A percentile compares a stretch with the other conserved stretches of the same genome.
Conservation (phyloP, 805 yeast genomes). For the Pichia rugopelliculosa region DNA sequence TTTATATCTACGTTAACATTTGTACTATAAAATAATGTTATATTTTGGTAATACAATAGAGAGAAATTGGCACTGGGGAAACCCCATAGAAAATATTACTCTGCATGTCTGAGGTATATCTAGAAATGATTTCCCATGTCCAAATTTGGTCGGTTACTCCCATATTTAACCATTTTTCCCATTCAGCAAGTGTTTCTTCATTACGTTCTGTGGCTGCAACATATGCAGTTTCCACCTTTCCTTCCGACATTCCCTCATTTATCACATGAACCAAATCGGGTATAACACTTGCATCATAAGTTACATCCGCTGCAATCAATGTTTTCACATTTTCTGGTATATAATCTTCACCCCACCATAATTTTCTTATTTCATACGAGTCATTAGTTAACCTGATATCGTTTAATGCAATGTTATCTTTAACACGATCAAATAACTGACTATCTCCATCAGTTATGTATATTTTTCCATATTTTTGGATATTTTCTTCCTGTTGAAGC, state of each 20-base stretch:
- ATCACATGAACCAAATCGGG: conserved; percentile 48
- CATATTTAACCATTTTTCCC: conserved; percentile 32
- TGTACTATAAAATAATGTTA: too few relatives aligned
- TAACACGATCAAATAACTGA: conserved; percentile 41
- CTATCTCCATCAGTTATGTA: conserved; percentile 65
- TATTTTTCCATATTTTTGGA: conserved; percentile 18
- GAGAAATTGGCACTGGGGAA: background rate
- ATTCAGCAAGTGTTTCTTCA: conserved; percentile 37
- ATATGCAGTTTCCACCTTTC: conserved; percentile 19
- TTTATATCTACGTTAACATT: background rate
- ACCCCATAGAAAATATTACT: background rate
- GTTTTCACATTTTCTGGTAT: conserved; percentile 39
- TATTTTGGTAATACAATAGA: background rate
- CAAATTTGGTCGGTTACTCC: conserved; percentile 21
- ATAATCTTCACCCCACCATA: conserved; percentile 54
- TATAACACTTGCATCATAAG: conserved; percentile 63
- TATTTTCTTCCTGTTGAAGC: conserved; percentile 10
- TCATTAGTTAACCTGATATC: conserved; percentile 14
- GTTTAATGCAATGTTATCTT: conserved; percentile 41
- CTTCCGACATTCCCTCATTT: conserved; percentile 27
- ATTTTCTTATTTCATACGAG: conserved; percentile 28
- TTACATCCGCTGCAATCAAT: conserved; percentile 80
- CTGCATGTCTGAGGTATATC: background rate
- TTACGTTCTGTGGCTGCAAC: conserved; percentile 78
- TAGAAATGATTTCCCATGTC: conserved; percentile 19